A percentile compares a stretch with the other conserved stretches of the same genome.
phyloP scores from a whole-genome alignment of 2,329 filamentous ascomycete genomes.

The Zymoseptoria tritici region DNA sequence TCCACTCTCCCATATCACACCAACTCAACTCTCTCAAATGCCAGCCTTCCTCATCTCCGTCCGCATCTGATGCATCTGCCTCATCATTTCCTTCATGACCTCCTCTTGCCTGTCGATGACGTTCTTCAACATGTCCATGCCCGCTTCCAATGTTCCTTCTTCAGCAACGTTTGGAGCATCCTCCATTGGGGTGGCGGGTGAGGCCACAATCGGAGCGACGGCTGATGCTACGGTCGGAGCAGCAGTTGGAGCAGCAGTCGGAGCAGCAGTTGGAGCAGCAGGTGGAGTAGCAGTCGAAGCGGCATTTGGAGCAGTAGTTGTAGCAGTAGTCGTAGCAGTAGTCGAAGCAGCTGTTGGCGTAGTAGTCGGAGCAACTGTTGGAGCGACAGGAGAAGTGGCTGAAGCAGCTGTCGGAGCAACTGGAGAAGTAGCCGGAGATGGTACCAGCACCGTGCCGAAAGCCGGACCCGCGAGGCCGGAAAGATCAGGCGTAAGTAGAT shows the following conservation, averaged over 20 bases:
- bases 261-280: too few species aligned
- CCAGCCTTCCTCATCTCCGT: not conserved
- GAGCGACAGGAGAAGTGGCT: not conserved
- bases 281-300: not conserved
- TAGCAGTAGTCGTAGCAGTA: not conserved
- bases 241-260: not conserved
- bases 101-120: slow-evolving; percentile 9
- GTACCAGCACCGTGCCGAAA: not conserved
- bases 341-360: too few species aligned
- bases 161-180: not conserved
- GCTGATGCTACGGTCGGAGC: not conserved
- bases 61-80: slow-evolving; percentile 8
- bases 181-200: not conserved
- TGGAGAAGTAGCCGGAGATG: slow-evolving; percentile 1
- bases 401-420: not conserved
- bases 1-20: not conserved
- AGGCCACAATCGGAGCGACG: not conserved
- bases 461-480: not conserved
- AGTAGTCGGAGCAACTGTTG: not conserved
- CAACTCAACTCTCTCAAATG: not conserved
- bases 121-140: not conserved
- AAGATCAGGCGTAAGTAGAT: slow-evolving; percentile 9
- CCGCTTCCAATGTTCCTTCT: too few species aligned
- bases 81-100: slow-evolving; percentile 12
- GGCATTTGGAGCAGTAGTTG: not conserved